Base-by-base conservation (phyloP, 2,329 filamentous ascomycete species). In the Cladosporium sp. region DNA sequence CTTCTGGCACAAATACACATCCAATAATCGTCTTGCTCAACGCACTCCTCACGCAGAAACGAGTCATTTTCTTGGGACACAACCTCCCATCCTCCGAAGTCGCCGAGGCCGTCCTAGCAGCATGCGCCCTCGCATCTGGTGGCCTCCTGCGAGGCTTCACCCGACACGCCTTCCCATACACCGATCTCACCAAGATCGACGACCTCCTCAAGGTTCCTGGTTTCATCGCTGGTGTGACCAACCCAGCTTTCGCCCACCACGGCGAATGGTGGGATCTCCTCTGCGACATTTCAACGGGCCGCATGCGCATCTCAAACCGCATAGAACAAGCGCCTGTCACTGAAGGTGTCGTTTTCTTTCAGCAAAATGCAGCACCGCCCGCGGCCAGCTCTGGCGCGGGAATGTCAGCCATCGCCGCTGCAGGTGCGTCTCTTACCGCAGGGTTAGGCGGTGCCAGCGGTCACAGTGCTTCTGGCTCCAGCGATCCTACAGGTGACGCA, bases 241-340 rank as follows among this genome's bases (percentile, higher is more conserved):
- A 98, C 64, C 93, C 93, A 5, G 92, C 90, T 0, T 98, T 98
- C 66, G 90, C 92, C 54, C 83, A 90, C 62, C 92, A 97, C 62
- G 88, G 87, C 0, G 91, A 96, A 66, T 98, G 93, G 93, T 98
- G 93, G 93, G 93, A 98, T 69, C 72, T 98, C 8, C 77, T 98
- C 11, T 98, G 93, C 68, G 93, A 98, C 68, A 75, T 98, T 36
- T 86, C 91, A 0, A 92, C 85, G 1, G 93, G 93, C 8, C 84
- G 91, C 38, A 90, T 98, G 76, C 95, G 93, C 70, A 97, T 98
- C 62, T 95, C 88, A 62, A 88, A 80, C 66, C 85, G 84, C 60
- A 91, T 97, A 57, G 92, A 97, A 55, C 70, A 80, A 18, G 86
- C 90, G 0, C 81, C 85, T 1, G 70, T 86, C 3, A 96, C 90